A percentile compares a stretch with the other conserved stretches of the same genome.
Evolutionary conservation across 2,329 filamentous ascomycete species (phyloP).

Genomic region (Colletotrichum sp.): DNA sequence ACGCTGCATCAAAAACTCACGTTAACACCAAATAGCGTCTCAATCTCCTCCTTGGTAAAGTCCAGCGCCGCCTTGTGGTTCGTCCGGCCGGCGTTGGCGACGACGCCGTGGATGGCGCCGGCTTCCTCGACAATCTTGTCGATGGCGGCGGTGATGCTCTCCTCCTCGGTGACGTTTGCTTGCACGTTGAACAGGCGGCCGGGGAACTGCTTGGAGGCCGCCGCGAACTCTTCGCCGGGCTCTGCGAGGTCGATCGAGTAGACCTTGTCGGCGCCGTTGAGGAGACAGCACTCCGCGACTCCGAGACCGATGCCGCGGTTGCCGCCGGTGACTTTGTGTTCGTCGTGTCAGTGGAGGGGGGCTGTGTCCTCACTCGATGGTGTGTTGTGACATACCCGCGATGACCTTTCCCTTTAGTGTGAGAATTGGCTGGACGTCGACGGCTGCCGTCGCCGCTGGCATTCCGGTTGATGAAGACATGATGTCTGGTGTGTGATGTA

Average conservation of each 20-base stretch:
- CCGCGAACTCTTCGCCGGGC: conserved; percentile 26
- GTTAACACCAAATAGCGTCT: conserved; percentile 29
- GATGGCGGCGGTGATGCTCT: conserved; percentile 44
- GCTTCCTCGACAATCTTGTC: conserved; percentile 46
- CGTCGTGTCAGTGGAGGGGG: too few species aligned
- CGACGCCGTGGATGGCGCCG: conserved; percentile 52
- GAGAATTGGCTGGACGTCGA: conserved; percentile 20
- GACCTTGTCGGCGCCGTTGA: conserved; percentile 43
- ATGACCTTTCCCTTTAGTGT: conserved; percentile 40
- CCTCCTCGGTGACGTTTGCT: conserved; percentile 52
- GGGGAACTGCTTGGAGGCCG: conserved; percentile 31
- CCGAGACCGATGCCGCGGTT: conserved; percentile 50
- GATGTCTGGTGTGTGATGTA: background rate
- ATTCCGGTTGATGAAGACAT: background rate
- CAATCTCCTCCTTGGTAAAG: conserved; percentile 31
- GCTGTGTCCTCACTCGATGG: background rate
- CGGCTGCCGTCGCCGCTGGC: background rate
- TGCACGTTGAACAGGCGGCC: conserved; percentile 41
- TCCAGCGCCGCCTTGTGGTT: conserved; percentile 57
- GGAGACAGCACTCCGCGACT: conserved; percentile 51
- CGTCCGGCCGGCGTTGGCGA: conserved; percentile 54
- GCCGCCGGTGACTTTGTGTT: conserved; percentile 38
- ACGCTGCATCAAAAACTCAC: background rate
- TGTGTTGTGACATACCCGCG: conserved; percentile 30
- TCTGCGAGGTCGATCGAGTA: conserved; percentile 36